These are phyloP conservation scores for Silybum marianum DNA, from an alignment of 129 eudicot species.

Conservation along the genomic window DNA sequence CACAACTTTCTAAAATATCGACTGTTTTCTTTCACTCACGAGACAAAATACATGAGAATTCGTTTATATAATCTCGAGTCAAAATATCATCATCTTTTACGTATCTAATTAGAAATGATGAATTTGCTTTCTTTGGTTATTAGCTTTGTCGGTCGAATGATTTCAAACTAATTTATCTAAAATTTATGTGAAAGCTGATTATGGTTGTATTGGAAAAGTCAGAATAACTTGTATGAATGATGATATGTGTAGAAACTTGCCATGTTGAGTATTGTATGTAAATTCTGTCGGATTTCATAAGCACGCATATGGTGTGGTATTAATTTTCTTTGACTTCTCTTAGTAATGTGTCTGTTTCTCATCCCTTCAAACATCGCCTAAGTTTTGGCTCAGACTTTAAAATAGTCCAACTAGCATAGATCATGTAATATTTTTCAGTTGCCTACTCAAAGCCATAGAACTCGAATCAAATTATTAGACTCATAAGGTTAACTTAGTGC, in stretches of 20 bases:
- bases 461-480: background rate
- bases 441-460: background rate
- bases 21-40: background rate
- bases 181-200: background rate
- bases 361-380: no score
- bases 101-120: background rate
- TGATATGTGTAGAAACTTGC: background rate
- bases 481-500: background rate
- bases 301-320: background rate
- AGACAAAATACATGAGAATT: conserved; percentile 4
- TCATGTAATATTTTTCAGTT: background rate
- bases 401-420: no score
- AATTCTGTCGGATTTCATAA: background rate
- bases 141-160: background rate
- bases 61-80: background rate
- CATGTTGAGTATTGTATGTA: background rate
- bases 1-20: background rate
- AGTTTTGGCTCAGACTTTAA: no score
- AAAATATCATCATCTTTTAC: background rate
- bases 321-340: background rate
- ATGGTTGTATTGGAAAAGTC: background rate
- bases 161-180: background rate
- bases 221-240: background rate
- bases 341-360: background rate
- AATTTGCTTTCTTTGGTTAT: background rate